Evolutionary conservation across 2,329 filamentous ascomycete genomes (phyloP), one percentile per base, ranked within the genome.

Genomic region (Apiospora hydei): DNA sequence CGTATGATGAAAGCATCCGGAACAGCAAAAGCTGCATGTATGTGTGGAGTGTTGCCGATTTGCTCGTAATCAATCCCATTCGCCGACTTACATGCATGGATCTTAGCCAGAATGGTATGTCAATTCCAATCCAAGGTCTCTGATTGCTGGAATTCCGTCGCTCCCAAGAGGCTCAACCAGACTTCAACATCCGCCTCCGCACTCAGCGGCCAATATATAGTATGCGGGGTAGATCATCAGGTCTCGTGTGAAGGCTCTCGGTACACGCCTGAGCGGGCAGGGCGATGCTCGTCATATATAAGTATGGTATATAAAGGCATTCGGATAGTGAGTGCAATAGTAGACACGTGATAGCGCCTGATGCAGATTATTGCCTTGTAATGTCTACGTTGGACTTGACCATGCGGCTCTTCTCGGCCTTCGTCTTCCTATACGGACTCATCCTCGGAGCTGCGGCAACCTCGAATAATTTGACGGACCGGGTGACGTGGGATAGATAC

Each of bases 141-240:
- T 64, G 57, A 64, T 64, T 64, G 57, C 57, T 64, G 57, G 57
- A 64, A 64, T 24, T 64, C 34, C 57, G 34, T 64, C 34, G 18
- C 57, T 41, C 57, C 57, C 34, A 11, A 10, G 34, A 64, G 34
- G 57, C 57, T 64, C 34, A 41, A 64, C 57, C 57, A 64, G 30
- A 14, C 57, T 64, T 64, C 21, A 10, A 41, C 4, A n/a, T 2
- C n/a, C 57, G 34, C 57, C 57, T 41, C 57, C 21, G 57, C 53
- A 61, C 16, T 61, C 53, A 61, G 53, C 53, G 53, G 53, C n/a
- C 53, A 61, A 61, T 64, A 41, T 64, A 64, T 41, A 34, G 34
- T 41, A 41, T 64, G 57, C 57, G 57, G 57, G 57, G 57, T 64
- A 64, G 57, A 64, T 41, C 57, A 38, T 13, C 57, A 64, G 57